Base-by-base conservation (phyloP, 2,329 filamentous ascomycete genomes). In the Plenodomus tracheiphilus region DNA sequence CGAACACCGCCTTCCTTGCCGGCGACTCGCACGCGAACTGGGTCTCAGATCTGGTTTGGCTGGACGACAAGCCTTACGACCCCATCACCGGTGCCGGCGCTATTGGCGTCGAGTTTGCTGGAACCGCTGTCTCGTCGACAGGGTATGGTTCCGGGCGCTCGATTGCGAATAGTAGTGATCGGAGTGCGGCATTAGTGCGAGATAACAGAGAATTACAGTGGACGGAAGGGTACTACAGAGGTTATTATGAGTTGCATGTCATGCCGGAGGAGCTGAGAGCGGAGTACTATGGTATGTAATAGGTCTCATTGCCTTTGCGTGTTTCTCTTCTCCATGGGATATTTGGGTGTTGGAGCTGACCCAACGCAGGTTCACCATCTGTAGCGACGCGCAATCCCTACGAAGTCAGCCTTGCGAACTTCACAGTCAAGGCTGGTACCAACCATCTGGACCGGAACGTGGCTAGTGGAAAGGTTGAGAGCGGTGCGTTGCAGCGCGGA, bases 201-300 rank as follows among this genome's bases (percentile, higher is more conserved):
- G 72, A 77, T 30, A 89, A 88, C 64, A 71, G 74, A 1, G 84
- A 86, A 66, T 72, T 90, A 46, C 83, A 87, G 61, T 90, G 86
- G 87, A 81, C 84, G 53, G 86, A 89, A 53, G 73, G 84, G 1
- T 89, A 86, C 67, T 90, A 89, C 68, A 77, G 86, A 16, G 87
- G 87, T 1, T 90, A 90, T 69, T 88, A 83, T 53, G 80, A 86
- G 62, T 73, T 89, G 41, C 77, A 79, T 36, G 74, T 88, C 40
- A 53, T 53, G 0, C 76, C 81, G 10, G 75, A 84, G 10, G 71
- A 79, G 43, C 76, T 86, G 7, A 74, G 80, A 16, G 86, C 86
- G 0, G 75, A 76, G 11, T 90, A 81, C 70, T 90, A 83, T 56
- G 86, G 83, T 58, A 68, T 76, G 65, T 40, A 15, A 6, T 6